Percentiles rank a stretch among this genome's conserved stretches.
These are phyloP conservation scores for Arxiozyma heterogenica DNA, from an alignment of 1,139 yeast genomes.

Conservation along the genomic window DNA sequence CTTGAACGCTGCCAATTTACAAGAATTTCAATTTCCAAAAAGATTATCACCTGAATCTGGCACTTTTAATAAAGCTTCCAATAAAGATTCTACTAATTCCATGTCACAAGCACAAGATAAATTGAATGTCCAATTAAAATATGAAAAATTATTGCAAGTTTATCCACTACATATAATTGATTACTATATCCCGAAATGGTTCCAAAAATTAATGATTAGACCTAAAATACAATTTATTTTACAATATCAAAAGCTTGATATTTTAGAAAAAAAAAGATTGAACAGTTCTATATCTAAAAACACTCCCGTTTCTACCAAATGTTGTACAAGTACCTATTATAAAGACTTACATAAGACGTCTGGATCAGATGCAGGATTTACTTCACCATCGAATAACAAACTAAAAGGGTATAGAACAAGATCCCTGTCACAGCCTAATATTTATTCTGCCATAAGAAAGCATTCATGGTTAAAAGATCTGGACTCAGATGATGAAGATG, in stretches of 20 bases:
- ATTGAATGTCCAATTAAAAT: slow-evolving; percentile 23
- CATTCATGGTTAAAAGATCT: slow-evolving; percentile 12
- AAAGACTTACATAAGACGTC: slow-evolving; percentile 3
- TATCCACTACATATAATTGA: slow-evolving; percentile 14
- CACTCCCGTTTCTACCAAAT: slow-evolving; percentile 5
- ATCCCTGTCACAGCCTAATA: slow-evolving; percentile 19
- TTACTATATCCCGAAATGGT: slow-evolving; percentile 34
- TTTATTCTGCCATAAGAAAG: slow-evolving; percentile 9
- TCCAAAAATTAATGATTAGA: slow-evolving; percentile 27
- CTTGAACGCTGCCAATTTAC: slow-evolving; percentile 4
- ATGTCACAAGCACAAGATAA: slow-evolving; percentile 10
- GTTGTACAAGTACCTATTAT: slow-evolving; percentile 1
- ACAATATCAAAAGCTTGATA: slow-evolving; percentile 35
- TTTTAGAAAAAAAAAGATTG: slow-evolving; percentile 35
- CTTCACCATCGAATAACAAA: slow-evolving; percentile 1
- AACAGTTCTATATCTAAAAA: slow-evolving; percentile 21
- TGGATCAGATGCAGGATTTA: slow-evolving; percentile 5
- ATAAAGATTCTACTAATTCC: background rate
- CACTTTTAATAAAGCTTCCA: slow-evolving; percentile 8
- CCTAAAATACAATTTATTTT: slow-evolving; percentile 28
- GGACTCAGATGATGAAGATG: slow-evolving; percentile 19
- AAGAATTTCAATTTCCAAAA: slow-evolving; percentile 20
- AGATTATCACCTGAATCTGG: background rate
- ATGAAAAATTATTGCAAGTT: slow-evolving; percentile 11
- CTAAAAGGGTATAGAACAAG: slow-evolving; percentile 8